phyloP scores from a whole-genome alignment of 768 basidiomycete genomes.

The Dioszegia aurantiaca region DNA sequence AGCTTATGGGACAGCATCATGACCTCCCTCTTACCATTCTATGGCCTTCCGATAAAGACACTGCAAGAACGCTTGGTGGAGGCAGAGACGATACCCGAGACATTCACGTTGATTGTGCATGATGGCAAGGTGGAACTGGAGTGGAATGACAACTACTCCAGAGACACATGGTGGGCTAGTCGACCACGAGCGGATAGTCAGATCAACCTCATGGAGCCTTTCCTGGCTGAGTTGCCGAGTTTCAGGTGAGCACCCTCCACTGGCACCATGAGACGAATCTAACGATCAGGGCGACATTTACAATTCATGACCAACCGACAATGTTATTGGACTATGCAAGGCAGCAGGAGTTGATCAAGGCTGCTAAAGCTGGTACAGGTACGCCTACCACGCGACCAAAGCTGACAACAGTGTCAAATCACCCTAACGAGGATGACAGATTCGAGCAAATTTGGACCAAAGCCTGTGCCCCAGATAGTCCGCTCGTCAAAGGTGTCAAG shows the following conservation, averaged over 20 bases:
- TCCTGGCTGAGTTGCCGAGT: slow-evolving; percentile 41
- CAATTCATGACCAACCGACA: slow-evolving; percentile 53
- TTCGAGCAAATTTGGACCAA: slow-evolving; percentile 44
- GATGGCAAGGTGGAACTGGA: slow-evolving; percentile 52
- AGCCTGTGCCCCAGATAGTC: slow-evolving; percentile 50
- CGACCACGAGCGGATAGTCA: slow-evolving; percentile 52
- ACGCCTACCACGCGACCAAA: neutral
- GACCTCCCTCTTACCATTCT: slow-evolving; percentile 50
- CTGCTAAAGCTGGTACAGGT: slow-evolving; percentile 43
- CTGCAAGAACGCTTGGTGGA: slow-evolving; percentile 46
- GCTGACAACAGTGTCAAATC: slow-evolving; percentile 38
- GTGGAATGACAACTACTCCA: slow-evolving; percentile 54
- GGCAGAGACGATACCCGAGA: slow-evolving; percentile 50
- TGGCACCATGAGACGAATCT: neutral
- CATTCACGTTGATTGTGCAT: slow-evolving; percentile 52
- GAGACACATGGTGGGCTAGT: slow-evolving; percentile 52
- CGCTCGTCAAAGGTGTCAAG: slow-evolving; percentile 31
- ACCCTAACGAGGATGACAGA: slow-evolving; percentile 44
- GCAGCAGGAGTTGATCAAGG: slow-evolving; percentile 43
- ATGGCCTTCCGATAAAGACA: slow-evolving; percentile 45
- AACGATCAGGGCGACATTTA: slow-evolving; percentile 48
- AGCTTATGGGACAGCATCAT: slow-evolving; percentile 41
- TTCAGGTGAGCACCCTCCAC: slow-evolving; percentile 42
- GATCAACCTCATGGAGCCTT: slow-evolving; percentile 54
- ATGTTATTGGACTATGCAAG: slow-evolving; percentile 48